phyloP scores from a whole-genome alignment of 1,139 yeast species.

The Kodamaea derodonti region DNA sequence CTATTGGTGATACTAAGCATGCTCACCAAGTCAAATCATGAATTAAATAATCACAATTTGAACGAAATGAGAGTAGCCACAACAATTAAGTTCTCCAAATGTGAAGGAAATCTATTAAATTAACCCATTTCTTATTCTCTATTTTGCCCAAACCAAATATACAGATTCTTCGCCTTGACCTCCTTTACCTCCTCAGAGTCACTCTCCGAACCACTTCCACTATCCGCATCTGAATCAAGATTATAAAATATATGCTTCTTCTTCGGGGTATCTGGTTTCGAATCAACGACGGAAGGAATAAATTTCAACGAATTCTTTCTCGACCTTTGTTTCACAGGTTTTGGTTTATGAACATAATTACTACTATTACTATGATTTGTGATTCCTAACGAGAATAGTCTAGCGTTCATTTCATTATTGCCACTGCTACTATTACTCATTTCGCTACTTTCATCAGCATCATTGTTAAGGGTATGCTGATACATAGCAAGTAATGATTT shows the following conservation, averaged over 20 bases:
- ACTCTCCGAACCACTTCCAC: slow-evolving; percentile 15
- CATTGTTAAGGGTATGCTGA: slow-evolving; percentile 18
- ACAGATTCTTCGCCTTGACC: slow-evolving; percentile 15
- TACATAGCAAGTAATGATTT: slow-evolving; percentile 25
- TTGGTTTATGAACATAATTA: neutral
- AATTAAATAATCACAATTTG: too few relatives aligned
- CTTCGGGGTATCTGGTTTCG: slow-evolving; percentile 9
- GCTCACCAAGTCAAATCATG: too few relatives aligned
- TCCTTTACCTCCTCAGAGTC: slow-evolving; percentile 9
- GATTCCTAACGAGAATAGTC: slow-evolving; percentile 3
- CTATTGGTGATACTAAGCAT: too few relatives aligned
- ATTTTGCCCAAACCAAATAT: slow-evolving; percentile 40
- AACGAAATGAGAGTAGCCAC: too few relatives aligned
- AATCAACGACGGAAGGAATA: slow-evolving; percentile 22
- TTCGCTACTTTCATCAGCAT: neutral
- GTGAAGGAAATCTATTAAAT: too few relatives aligned
- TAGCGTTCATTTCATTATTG: slow-evolving; percentile 5
- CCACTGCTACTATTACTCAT: slow-evolving; percentile 1
- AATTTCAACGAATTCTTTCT: slow-evolving; percentile 31
- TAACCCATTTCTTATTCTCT: too few relatives aligned
- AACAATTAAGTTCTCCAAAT: too few relatives aligned
- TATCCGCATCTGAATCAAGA: slow-evolving; percentile 24
- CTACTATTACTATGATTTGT: slow-evolving; percentile 1
- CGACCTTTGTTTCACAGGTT: slow-evolving; percentile 12
- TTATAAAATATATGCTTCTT: slow-evolving; percentile 33